A percentile compares a stretch with the other conserved stretches of the same genome.
Conservation (phyloP, 2,329 filamentous ascomycete genomes). For the Colletotrichum somersetense region DNA sequence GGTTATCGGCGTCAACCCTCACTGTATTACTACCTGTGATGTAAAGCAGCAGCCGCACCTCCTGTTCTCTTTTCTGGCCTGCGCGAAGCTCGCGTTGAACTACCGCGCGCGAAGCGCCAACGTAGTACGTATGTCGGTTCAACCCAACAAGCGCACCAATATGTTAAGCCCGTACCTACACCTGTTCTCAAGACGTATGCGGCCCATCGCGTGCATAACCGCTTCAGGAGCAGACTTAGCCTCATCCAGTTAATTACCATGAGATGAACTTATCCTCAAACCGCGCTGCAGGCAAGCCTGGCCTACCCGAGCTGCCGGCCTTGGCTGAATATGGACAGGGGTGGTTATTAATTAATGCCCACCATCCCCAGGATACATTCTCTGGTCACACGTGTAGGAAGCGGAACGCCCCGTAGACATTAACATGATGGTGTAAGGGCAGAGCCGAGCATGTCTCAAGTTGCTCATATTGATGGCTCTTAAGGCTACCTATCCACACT, state of each 20-base stretch:
- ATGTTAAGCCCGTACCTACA: neutral
- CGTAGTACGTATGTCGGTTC: neutral
- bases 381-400: neutral
- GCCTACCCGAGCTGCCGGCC: neutral
- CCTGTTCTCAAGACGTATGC: neutral
- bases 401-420: neutral
- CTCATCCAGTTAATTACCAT: neutral
- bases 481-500: neutral
- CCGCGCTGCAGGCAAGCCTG: neutral
- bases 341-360: neutral
- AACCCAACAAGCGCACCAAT: neutral
- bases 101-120: slow-evolving; percentile 16
- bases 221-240: neutral
- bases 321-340: neutral
- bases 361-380: neutral
- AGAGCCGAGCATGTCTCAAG: neutral
- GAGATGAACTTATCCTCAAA: neutral
- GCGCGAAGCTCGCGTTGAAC: neutral
- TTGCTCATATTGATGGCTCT: neutral
- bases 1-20: neutral
- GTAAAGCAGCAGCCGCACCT: neutral
- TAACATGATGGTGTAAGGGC: neutral
- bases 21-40: neutral
- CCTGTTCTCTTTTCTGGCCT: neutral
- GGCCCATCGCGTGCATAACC: neutral